Evolutionary conservation across 2,329 filamentous ascomycete genomes (phyloP).

Genomic region (Fusarium sp.): DNA sequence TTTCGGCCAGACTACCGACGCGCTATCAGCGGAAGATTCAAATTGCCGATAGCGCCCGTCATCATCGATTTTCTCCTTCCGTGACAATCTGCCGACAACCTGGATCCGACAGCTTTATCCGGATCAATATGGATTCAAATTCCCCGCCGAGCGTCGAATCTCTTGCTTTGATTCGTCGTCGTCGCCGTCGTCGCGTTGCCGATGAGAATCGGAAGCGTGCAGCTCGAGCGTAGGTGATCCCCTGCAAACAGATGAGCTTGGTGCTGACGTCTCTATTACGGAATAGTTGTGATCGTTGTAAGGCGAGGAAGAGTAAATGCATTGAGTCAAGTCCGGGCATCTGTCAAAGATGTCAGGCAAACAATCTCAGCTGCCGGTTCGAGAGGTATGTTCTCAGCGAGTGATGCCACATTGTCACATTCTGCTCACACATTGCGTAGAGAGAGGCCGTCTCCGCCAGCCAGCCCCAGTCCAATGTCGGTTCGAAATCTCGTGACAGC

Average conservation of each 20-base stretch:
- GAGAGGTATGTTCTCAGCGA: slow-evolving; percentile 16
- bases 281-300: slow-evolving; percentile 52
- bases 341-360: slow-evolving; percentile 50
- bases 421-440: slow-evolving; percentile 3
- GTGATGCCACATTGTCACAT: neutral
- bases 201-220: slow-evolving; percentile 55
- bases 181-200: slow-evolving; percentile 45
- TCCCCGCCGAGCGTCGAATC: slow-evolving; percentile 2
- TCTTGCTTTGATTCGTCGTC: slow-evolving; percentile 23
- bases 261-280: neutral
- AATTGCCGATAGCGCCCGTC: too few species aligned
- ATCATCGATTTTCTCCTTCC: too few species aligned
- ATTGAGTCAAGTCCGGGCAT: slow-evolving; percentile 46
- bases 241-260: too few species aligned
- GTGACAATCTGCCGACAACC: too few species aligned
- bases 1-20: too few species aligned
- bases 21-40: too few species aligned
- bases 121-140: neutral
- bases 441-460: slow-evolving; percentile 15
- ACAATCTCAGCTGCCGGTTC: slow-evolving; percentile 43
- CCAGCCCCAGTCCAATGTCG: neutral
- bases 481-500: neutral
- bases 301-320: slow-evolving; percentile 55
- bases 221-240: slow-evolving; percentile 46
- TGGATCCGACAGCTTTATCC: too few species aligned